phyloP scores from a whole-genome alignment of 352 stramenopile genomes.

The Globisporangium cylindrosporum region DNA sequence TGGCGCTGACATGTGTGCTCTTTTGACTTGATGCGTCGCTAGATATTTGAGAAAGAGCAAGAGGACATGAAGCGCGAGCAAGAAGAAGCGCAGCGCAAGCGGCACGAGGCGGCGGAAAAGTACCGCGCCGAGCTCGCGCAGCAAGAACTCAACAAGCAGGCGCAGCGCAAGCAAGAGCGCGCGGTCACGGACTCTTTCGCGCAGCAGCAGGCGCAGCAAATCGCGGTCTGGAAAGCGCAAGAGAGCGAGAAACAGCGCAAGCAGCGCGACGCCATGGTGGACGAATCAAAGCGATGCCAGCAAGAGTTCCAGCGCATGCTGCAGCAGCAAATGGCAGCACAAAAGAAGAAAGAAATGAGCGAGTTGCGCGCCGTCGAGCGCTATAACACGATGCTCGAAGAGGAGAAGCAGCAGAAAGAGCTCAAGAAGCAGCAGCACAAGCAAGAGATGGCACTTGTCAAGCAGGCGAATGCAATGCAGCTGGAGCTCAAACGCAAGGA shows the following conservation, averaged over 20 bases:
- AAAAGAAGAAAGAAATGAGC: constrained; percentile 39
- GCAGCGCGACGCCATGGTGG: constrained; percentile 29
- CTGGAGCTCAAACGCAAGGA: constrained; percentile 47
- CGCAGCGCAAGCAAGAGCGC: constrained; percentile 26
- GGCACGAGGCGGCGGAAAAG: constrained; percentile 32
- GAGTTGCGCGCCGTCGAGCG: constrained; percentile 42
- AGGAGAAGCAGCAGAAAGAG: constrained; percentile 44
- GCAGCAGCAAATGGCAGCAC: constrained; percentile 31
- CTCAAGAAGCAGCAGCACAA: constrained; percentile 42
- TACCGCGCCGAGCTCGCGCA: constrained; percentile 40
- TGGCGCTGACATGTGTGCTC: not conserved
- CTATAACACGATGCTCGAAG: constrained; percentile 39
- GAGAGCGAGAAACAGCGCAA: constrained; percentile 33
- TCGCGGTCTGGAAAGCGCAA: constrained; percentile 38
- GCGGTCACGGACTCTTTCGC: constrained; percentile 37
- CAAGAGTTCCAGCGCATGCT: constrained; percentile 37
- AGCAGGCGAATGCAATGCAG: constrained; percentile 48
- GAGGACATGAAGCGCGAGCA: constrained; percentile 50
- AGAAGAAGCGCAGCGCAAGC: constrained; percentile 40
- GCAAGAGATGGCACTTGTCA: constrained; percentile 42
- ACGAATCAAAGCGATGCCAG: constrained; percentile 43
- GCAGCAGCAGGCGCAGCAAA: constrained; percentile 31
- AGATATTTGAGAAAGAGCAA: constrained; percentile 63
- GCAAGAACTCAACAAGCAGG: constrained; percentile 41
- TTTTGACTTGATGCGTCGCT: constrained; percentile 1